These are phyloP conservation scores for Pichia heedii DNA, from an alignment of 805 yeast genomes.

Conservation along the genomic window DNA sequence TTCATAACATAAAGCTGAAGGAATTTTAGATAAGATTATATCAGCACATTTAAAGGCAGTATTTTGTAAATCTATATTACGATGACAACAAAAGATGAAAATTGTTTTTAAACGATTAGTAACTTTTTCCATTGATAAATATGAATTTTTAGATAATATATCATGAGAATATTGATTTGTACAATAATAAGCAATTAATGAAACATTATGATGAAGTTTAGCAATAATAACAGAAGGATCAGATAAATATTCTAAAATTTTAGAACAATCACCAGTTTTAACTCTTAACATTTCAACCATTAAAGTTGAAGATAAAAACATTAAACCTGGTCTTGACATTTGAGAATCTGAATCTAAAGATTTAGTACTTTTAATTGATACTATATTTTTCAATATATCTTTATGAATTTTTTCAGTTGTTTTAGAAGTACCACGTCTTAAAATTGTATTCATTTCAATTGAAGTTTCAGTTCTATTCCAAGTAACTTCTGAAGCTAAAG, in stretches of 20 bases:
- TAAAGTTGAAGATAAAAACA: conserved; percentile 79
- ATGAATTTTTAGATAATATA: conserved; percentile 45
- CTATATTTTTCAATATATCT: conserved; percentile 41
- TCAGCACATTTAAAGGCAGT: conserved; percentile 76
- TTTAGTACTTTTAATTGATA: conserved; percentile 41
- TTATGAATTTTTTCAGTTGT: conserved; percentile 71
- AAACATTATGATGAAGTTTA: conserved; percentile 61
- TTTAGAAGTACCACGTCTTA: conserved; percentile 83
- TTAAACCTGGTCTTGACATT: conserved; percentile 64
- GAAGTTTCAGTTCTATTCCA: conserved; percentile 85
- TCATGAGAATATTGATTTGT: conserved; percentile 41
- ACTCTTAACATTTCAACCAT: conserved; percentile 75
- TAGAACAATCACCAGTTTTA: conserved; percentile 71
- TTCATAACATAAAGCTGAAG: conserved; percentile 72
- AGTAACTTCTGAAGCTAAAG: conserved; percentile 72
- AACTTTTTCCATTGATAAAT: conserved; percentile 47
- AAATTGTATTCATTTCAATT: conserved; percentile 80
- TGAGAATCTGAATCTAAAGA: conserved; percentile 30
- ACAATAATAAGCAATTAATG: conserved; percentile 53
- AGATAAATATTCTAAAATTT: conserved; percentile 67
- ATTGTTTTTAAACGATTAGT: conserved; percentile 65
- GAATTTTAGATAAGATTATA: conserved; percentile 51
- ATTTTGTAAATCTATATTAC: conserved; percentile 64
- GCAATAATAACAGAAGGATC: conserved; percentile 72
- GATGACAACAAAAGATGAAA: conserved; percentile 66